Evolutionary conservation across 176 grass and related monocot genomes (phyloP).

Genomic region (Oryza punctata): DNA sequence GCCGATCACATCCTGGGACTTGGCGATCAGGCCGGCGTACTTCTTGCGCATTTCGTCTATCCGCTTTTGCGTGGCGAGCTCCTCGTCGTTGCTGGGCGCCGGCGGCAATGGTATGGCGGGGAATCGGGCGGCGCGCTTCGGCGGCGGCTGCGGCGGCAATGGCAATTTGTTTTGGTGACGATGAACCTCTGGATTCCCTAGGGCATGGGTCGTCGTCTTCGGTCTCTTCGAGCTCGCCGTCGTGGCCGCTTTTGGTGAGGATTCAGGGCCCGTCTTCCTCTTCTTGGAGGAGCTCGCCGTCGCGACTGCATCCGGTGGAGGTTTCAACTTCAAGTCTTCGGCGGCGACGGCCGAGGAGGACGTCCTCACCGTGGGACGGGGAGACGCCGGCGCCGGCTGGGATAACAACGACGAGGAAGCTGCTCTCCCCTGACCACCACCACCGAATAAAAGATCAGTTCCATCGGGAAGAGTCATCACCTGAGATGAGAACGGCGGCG

Average conservation of each 20-base stretch:
- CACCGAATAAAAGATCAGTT: background rate
- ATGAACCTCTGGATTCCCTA: background rate
- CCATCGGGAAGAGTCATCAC: background rate
- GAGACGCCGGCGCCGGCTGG: background rate
- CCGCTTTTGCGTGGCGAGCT: background rate
- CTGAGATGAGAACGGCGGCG: background rate
- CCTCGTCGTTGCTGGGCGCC: background rate
- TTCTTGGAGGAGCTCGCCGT: background rate
- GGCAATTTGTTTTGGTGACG: background rate
- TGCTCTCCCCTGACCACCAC: background rate
- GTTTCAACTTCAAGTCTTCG: background rate
- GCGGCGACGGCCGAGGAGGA: background rate
- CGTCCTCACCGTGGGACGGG: background rate
- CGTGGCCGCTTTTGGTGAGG: background rate
- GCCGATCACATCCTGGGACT: background rate
- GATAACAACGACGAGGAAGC: background rate
- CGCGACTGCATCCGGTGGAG: background rate
- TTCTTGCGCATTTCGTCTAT: background rate
- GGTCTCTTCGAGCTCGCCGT: background rate
- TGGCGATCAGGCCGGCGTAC: constrained; percentile 24
- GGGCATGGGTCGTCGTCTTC: background rate
- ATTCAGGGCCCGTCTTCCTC: background rate
- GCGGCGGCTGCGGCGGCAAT: background rate
- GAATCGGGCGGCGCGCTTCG: background rate
- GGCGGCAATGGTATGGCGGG: background rate